Evolutionary conservation across 2,329 filamentous ascomycete genomes (phyloP).

Genomic region (Fusarium cicatricum): DNA sequence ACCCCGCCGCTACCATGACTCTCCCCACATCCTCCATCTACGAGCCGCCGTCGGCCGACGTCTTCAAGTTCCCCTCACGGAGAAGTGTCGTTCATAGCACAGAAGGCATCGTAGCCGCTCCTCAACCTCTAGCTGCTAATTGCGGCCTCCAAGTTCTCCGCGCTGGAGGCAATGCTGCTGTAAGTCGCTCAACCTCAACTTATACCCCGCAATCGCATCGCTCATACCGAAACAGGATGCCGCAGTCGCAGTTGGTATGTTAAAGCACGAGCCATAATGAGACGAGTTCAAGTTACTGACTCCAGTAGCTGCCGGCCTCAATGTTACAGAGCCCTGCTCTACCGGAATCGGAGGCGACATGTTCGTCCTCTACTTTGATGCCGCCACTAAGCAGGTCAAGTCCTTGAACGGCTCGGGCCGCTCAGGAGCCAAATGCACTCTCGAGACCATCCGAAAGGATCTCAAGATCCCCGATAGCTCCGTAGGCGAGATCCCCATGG

Average conservation of each 20-base stretch:
- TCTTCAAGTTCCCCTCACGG: slow-evolving; percentile 77
- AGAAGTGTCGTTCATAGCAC: slow-evolving; percentile 94
- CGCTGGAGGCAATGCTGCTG: slow-evolving; percentile 91
- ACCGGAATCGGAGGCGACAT: slow-evolving; percentile 98
- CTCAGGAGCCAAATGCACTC: slow-evolving; percentile 71
- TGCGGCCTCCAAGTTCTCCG: slow-evolving; percentile 87
- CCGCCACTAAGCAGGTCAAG: slow-evolving; percentile 79
- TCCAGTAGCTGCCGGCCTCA: slow-evolving; percentile 79
- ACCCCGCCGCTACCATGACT: slow-evolving; percentile 50
- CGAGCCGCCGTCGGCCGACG: slow-evolving; percentile 56
- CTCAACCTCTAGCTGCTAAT: slow-evolving; percentile 87
- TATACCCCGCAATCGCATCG: background rate
- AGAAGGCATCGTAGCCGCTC: slow-evolving; percentile 88
- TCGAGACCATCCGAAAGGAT: slow-evolving; percentile 74
- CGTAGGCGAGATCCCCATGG: slow-evolving; percentile 71
- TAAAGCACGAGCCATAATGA: background rate
- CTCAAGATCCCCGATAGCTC: slow-evolving; percentile 70
- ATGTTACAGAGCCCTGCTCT: slow-evolving; percentile 90
- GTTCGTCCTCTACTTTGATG: slow-evolving; percentile 94
- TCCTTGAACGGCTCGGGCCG: slow-evolving; percentile 95
- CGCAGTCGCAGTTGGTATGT: slow-evolving; percentile 86
- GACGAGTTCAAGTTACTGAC: background rate
- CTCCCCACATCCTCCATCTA: slow-evolving; percentile 57
- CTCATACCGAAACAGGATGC: slow-evolving; percentile 72
- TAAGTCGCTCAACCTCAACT: slow-evolving; percentile 56